phyloP scores from a whole-genome alignment of 495 filamentous ascomycete species.

The Penicillium manginii region DNA sequence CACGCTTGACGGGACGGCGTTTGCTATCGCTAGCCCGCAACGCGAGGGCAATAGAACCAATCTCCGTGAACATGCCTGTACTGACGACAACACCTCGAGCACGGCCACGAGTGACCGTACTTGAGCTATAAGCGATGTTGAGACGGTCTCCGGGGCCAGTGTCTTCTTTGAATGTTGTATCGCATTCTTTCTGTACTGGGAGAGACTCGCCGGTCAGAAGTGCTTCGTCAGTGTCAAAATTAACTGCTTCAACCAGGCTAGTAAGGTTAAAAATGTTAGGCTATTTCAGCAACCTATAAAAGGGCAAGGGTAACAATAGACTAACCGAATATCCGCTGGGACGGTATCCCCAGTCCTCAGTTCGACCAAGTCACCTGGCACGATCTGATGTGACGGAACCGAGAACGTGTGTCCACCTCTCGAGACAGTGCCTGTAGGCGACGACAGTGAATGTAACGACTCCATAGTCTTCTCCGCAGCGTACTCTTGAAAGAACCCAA shows the following conservation, averaged over 20 bases:
- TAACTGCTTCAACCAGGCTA: constrained; percentile 66
- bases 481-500: constrained; percentile 74
- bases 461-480: constrained; percentile 78
- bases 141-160: constrained; percentile 69
- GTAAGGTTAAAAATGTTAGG: background rate
- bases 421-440: constrained; percentile 63
- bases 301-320: background rate
- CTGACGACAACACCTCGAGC: constrained; percentile 68
- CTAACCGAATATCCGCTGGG: constrained; percentile 66
- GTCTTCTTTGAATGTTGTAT: constrained; percentile 46
- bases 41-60: constrained; percentile 70
- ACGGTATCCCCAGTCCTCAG: constrained; percentile 84
- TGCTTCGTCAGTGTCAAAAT: constrained; percentile 75
- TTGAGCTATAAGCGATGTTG: constrained; percentile 75
- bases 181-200: constrained; percentile 63
- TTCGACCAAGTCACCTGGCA: constrained; percentile 71
- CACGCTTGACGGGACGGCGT: constrained; percentile 59
- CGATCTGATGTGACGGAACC: constrained; percentile 57
- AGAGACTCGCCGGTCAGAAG: constrained; percentile 75
- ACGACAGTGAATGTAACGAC: constrained; percentile 64
- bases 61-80: constrained; percentile 73
- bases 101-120: constrained; percentile 72
- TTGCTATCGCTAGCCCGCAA: constrained; percentile 53
- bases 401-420: constrained; percentile 55
- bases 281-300: constrained; percentile 8